phyloP scores from a whole-genome alignment of 208 protist species.

The Crithidia expoeki region DNA sequence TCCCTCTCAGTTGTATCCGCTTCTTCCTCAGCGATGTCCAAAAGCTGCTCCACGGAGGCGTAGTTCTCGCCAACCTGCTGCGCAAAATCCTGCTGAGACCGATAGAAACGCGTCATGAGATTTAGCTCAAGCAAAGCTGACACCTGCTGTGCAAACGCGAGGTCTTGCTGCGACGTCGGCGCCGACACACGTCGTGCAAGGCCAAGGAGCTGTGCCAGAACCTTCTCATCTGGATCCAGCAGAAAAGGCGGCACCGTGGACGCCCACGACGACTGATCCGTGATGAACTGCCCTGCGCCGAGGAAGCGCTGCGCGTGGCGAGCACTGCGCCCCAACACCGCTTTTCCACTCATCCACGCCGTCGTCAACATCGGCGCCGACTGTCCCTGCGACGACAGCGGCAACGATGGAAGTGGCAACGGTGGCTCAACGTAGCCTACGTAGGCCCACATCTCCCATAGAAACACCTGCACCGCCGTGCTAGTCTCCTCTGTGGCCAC shows the following conservation, averaged over 20 bases:
- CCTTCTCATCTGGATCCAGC: slow-evolving; percentile 54
- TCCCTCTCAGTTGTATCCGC: not conserved
- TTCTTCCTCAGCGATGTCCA: slow-evolving; percentile 11
- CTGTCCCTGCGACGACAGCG: too few species aligned
- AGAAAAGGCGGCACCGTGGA: slow-evolving; percentile 54
- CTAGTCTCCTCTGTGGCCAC: not conserved
- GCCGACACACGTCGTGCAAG: slow-evolving; percentile 35
- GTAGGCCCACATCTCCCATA: slow-evolving; percentile 75
- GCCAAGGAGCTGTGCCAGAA: slow-evolving; percentile 55
- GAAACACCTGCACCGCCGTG: slow-evolving; percentile 32
- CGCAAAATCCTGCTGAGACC: slow-evolving; percentile 21
- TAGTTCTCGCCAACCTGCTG: slow-evolving; percentile 25
- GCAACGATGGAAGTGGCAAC: too few species aligned
- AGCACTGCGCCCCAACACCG: slow-evolving; percentile 57
- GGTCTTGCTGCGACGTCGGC: slow-evolving; percentile 12
- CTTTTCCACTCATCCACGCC: slow-evolving; percentile 71
- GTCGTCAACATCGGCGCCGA: too few species aligned
- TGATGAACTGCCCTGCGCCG: slow-evolving; percentile 51
- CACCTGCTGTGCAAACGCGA: slow-evolving; percentile 33
- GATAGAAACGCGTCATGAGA: slow-evolving; percentile 45
- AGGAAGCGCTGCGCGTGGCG: slow-evolving; percentile 64
- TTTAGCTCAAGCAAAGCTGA: slow-evolving; percentile 76
- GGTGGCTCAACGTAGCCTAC: slow-evolving; percentile 15
- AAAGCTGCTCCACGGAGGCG: slow-evolving; percentile 18
- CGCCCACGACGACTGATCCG: slow-evolving; percentile 74